Evolutionary conservation across 129 eudicot species (phyloP).

Genomic region (Artemisia annua): DNA sequence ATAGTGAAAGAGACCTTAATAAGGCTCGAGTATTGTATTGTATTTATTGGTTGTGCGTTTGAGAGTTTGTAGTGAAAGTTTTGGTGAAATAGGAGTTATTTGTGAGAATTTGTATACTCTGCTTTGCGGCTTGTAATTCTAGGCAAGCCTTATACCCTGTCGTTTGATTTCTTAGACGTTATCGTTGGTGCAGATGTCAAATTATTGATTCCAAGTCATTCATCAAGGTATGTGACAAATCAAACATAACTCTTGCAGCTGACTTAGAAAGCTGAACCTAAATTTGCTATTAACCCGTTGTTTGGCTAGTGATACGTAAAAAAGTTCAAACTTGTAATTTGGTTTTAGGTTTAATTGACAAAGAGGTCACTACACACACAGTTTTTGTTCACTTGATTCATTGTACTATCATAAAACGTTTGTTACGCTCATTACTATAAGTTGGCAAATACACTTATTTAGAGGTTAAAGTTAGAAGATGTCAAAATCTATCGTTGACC

Average conservation of each 20-base stretch:
- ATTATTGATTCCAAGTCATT: not conserved
- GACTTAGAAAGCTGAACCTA: not conserved
- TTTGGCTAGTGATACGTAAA: no score
- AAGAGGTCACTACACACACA: no score
- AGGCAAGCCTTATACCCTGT: constrained; percentile 18
- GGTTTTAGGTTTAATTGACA: no score
- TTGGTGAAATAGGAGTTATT: constrained; percentile 31
- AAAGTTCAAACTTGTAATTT: no score
- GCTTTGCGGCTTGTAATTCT: constrained; percentile 32
- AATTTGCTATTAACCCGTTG: no score
- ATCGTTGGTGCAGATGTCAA: constrained; percentile 2
- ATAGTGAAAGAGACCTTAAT: constrained; percentile 24
- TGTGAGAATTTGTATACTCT: constrained; percentile 29
- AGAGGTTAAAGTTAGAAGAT: no score
- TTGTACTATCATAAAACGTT: no score
- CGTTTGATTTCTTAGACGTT: constrained; percentile 1
- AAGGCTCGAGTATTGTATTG: constrained; percentile 1
- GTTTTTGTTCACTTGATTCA: no score
- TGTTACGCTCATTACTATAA: no score
- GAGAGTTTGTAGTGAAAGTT: constrained; percentile 45
- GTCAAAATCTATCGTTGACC: no score
- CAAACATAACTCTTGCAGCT: not conserved
- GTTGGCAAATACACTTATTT: no score
- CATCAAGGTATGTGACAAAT: no score
- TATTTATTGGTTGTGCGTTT: constrained; percentile 42